Evolutionary conservation across 1,139 yeast species (phyloP), one percentile per base, ranked within the genome.

Genomic region (Pneumocystis oryctolagi): DNA sequence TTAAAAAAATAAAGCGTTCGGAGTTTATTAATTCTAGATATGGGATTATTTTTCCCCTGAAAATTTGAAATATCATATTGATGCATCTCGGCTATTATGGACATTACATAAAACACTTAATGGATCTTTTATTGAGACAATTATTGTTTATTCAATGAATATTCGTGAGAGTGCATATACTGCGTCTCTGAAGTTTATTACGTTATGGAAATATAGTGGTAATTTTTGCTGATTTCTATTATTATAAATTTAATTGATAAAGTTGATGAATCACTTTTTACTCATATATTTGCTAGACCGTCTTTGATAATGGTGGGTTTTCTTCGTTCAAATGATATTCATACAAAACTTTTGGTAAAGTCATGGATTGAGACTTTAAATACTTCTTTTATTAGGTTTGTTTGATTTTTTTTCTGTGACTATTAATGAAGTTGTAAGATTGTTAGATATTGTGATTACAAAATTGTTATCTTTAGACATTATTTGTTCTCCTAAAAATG

Each of bases 171-270:
- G 28, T 57, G 1, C 40, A 12, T 30, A 9, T 35, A 25, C 16
- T 47, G 28, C 31, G 20, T 47, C 31, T 47, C n/a, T 47, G 20
- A 47, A 47, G 31, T 57, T 57, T 57, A 9, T 18, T 25, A 28
- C 30, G 30, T 57, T 57, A 39, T 57, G 59, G 59, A 57, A 57
- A 35, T 39, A 35, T 35, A 57, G 59, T 30, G 59, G 59, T 57
- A 57, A 57, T 2, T 57, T 20, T 35, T 30, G 3, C 12, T 12
- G 2, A 47, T 42, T 20, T 42, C 20, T 47, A 47, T 25, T 47
- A 25, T 47, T 16, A 25, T 47, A 47, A 9, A 25, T 25, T 47
- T 47, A 47, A 47, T 47, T 42, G 16, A 8, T 47, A 47, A 57
- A 57, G 59, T 57, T 12, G 42, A 57, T 9, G 59, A 57, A 20